These are phyloP conservation scores for Pugionium dolabratum DNA, from an alignment of 345 rosid genomes.

Conservation along the genomic window DNA sequence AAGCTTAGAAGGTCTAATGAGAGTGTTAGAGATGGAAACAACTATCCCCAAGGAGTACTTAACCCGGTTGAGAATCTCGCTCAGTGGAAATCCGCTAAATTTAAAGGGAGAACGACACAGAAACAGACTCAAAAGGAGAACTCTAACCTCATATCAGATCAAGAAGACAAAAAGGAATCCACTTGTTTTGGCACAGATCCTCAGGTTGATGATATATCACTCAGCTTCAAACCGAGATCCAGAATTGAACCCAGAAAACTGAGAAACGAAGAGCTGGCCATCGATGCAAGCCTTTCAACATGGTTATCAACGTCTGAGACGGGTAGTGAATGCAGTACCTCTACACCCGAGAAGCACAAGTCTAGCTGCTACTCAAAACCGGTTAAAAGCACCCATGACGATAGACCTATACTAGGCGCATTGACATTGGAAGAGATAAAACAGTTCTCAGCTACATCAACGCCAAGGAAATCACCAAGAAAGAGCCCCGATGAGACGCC, in stretches of 20 bases:
- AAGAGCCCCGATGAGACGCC: constrained; percentile 82
- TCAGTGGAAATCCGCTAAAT: constrained; percentile 86
- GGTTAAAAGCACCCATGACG: constrained; percentile 57
- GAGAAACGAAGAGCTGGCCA: constrained; percentile 49
- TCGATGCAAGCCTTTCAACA: constrained; percentile 91
- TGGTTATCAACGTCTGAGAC: constrained; percentile 71
- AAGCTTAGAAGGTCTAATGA: constrained; percentile 38
- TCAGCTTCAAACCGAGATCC: constrained; percentile 47
- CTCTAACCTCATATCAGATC: constrained; percentile 37
- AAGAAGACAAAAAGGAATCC: constrained; percentile 39
- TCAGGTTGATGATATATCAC: constrained; percentile 40
- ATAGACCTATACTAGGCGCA: constrained; percentile 87
- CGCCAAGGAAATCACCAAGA: constrained; percentile 81
- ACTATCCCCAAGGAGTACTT: constrained; percentile 61
- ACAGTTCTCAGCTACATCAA: constrained; percentile 64
- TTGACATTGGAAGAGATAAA: constrained; percentile 81
- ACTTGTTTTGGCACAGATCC: constrained; percentile 43
- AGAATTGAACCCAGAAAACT: constrained; percentile 45
- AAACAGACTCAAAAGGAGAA: constrained; percentile 72
- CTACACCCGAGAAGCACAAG: constrained; percentile 48
- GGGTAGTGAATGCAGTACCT: constrained; percentile 46
- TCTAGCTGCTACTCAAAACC: constrained; percentile 51
- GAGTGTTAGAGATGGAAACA: constrained; percentile 50
- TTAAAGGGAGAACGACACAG: constrained; percentile 47
- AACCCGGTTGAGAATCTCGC: constrained; percentile 90